Conservation (phyloP, 2,329 filamentous ascomycete genomes). For the Tolypocladium endophyticum region DNA sequence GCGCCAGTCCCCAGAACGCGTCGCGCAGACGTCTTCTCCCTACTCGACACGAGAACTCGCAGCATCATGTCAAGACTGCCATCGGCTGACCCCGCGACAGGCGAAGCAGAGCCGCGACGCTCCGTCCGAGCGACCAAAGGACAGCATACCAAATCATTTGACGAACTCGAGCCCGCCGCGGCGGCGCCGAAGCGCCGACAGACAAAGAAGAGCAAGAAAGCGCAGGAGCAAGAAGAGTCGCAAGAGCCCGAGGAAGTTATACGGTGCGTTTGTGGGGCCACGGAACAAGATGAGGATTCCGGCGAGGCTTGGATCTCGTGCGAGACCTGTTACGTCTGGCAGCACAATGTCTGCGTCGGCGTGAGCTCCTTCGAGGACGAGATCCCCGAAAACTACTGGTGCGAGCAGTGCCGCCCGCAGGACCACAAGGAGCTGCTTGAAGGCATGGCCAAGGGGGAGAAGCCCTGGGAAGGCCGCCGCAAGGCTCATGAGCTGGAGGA, state of each 20-base stretch:
- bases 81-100: conserved; percentile 13
- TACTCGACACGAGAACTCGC: neutral
- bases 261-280: conserved; percentile 85
- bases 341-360: conserved; percentile 94
- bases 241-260: conserved; percentile 63
- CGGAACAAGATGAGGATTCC: conserved; percentile 74
- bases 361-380: conserved; percentile 69
- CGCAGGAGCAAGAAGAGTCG: conserved; percentile 48
- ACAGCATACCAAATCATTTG: conserved; percentile 82
- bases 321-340: conserved; percentile 87
- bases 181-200: conserved; percentile 44
- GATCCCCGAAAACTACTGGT: conserved; percentile 78
- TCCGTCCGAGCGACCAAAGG: conserved; percentile 95
- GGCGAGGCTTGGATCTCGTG: conserved; percentile 93
- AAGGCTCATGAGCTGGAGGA: conserved; percentile 54
- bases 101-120: conserved; percentile 69
- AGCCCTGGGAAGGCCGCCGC: conserved; percentile 69
- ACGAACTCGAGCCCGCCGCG: conserved; percentile 54
- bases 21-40: neutral
- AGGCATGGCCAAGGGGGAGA: conserved; percentile 69
- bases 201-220: conserved; percentile 43
- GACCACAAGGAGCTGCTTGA: conserved; percentile 74
- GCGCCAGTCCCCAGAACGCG: neutral
- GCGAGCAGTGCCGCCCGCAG: conserved; percentile 77
- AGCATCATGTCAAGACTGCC: conserved; percentile 3